Conservation (phyloP, 768 basidiomycete species). For the Scleroderma citrinum region DNA sequence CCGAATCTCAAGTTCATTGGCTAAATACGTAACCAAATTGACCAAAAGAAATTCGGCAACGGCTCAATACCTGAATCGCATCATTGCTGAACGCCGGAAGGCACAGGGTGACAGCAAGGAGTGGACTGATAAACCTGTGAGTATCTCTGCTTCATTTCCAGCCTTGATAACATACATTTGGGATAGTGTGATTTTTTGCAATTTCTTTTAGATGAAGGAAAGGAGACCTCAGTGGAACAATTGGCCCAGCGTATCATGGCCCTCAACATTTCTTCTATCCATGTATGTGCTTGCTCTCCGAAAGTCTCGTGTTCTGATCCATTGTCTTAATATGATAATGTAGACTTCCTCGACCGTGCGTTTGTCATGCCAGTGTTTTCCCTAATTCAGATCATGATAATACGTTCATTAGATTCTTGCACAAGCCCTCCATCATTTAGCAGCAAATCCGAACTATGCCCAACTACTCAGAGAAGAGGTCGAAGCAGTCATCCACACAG, state of each 20-base stretch:
- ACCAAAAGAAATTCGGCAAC: background rate
- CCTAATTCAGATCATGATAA: too few relatives aligned
- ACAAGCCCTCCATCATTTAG: constrained; percentile 32
- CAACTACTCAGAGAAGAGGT: constrained; percentile 35
- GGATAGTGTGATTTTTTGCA: background rate
- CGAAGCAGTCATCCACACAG: constrained; percentile 19
- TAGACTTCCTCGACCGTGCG: background rate
- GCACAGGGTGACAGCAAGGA: background rate
- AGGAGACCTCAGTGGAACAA: background rate
- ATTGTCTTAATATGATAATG: too few relatives aligned
- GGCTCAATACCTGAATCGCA: background rate
- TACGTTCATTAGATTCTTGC: constrained; percentile 26
- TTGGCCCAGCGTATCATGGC: background rate
- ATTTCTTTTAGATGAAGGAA: background rate
- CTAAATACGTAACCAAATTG: background rate
- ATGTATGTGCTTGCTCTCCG: constrained; percentile 9
- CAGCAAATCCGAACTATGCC: constrained; percentile 30
- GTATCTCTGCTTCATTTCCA: background rate
- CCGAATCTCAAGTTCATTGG: background rate
- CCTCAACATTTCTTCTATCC: constrained; percentile 4
- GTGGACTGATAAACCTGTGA: constrained; percentile 1
- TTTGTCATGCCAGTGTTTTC: background rate
- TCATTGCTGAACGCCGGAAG: background rate
- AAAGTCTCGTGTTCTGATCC: background rate
- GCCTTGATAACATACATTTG: too few relatives aligned